Percentiles rank a stretch among this genome's conserved stretches.
These are phyloP conservation scores for Chaetomidium leptoderma DNA, from an alignment of 495 filamentous ascomycete genomes.

Conservation along the genomic window DNA sequence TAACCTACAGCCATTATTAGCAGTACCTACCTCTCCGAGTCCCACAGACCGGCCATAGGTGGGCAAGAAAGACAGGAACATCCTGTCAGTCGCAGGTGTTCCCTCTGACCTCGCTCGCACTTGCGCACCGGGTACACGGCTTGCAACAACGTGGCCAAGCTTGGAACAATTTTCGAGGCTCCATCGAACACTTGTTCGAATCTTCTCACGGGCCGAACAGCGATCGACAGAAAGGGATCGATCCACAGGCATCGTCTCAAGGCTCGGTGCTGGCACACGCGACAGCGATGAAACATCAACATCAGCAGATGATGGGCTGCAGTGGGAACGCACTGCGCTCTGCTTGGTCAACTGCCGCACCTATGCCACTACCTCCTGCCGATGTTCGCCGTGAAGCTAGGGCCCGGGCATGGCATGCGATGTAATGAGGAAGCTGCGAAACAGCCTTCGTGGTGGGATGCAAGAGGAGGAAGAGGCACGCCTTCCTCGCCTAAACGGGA, in stretches of 20 bases:
- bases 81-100: not conserved
- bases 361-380: no score
- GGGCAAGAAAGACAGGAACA: no score
- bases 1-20: no score
- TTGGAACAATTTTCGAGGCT: not conserved
- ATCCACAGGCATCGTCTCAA: not conserved
- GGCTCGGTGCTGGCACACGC: not conserved
- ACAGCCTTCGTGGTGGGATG: not conserved
- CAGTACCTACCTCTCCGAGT: no score
- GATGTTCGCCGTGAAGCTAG: no score
- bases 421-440: no score
- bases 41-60: no score
- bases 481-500: not conserved
- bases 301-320: no score
- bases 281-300: not conserved
- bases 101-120: not conserved
- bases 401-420: no score
- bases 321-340: no score
- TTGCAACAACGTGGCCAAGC: not conserved
- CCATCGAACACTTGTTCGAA: slow-evolving; percentile 8
- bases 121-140: not conserved
- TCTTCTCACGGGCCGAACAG: not conserved
- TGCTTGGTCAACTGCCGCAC: no score
- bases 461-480: not conserved
- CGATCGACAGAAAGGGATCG: not conserved